Percentiles rank a stretch among this genome's conserved stretches.
Evolutionary conservation across 2,329 filamentous ascomycete species (phyloP).

Genomic region (Endothia cerciana): DNA sequence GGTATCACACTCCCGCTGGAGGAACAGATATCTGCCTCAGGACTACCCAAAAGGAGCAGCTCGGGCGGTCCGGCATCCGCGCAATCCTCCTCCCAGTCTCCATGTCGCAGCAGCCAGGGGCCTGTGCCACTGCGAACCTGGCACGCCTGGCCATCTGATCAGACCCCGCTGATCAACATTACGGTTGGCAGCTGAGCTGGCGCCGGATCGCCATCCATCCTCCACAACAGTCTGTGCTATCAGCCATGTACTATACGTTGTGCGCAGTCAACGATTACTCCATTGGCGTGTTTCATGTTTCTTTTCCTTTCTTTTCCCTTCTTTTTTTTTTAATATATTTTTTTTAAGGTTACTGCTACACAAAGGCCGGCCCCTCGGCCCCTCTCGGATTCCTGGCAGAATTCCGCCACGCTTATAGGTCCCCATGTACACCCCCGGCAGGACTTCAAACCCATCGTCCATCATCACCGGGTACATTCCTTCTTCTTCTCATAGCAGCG

Average conservation of each 20-base stretch:
- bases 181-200: neutral
- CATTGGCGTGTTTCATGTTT: slow-evolving; percentile 6
- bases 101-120: neutral
- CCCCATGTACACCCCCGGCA: too few species aligned
- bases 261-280: neutral
- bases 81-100: neutral
- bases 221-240: neutral
- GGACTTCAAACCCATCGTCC: neutral
- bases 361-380: neutral
- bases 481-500: too few species aligned
- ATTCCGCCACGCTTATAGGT: neutral
- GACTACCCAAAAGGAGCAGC: neutral
- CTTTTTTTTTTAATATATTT: too few species aligned
- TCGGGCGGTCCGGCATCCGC: neutral
- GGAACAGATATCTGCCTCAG: neutral
- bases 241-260: neutral
- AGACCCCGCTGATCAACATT: neutral
- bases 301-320: too few species aligned
- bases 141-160: slow-evolving; percentile 1
- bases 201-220: slow-evolving; percentile 1
- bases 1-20: neutral
- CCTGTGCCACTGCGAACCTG: neutral
- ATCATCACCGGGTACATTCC: neutral
- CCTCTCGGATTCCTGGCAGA: neutral
- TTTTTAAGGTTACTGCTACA: neutral